These are phyloP conservation scores for Cyclostephanos tholiformis DNA, from an alignment of 108 stramenopile species.

Conservation along the genomic window DNA sequence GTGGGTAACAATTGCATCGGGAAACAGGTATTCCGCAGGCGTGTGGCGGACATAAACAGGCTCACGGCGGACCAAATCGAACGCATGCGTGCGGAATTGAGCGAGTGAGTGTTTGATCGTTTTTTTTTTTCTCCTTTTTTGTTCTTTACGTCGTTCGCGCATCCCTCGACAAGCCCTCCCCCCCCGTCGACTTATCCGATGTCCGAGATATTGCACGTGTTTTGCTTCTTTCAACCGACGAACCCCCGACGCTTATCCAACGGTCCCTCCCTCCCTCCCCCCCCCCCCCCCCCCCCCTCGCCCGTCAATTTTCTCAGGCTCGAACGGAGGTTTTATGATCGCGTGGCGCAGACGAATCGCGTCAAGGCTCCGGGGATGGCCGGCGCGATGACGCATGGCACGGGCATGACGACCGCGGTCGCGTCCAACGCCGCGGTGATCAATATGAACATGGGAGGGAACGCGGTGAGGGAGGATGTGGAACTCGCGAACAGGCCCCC, in stretches of 20 bases:
- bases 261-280: background rate
- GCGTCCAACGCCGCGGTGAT: slow-evolving; percentile 7
- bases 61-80: slow-evolving; percentile 92
- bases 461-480: slow-evolving; percentile 15
- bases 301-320: slow-evolving; percentile 31
- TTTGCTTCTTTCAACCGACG: background rate
- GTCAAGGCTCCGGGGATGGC: slow-evolving; percentile 64
- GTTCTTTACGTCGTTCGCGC: too few species aligned
- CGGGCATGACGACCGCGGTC: slow-evolving; percentile 3
- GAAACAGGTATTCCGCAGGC: slow-evolving; percentile 94
- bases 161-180: too few species aligned
- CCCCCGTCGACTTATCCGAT: background rate
- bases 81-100: slow-evolving; percentile 81
- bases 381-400: slow-evolving; percentile 28
- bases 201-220: background rate
- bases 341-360: slow-evolving; percentile 94
- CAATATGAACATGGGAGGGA: slow-evolving; percentile 13
- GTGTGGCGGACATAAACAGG: slow-evolving; percentile 91
- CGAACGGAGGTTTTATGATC: slow-evolving; percentile 92
- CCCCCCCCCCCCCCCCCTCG: too few species aligned
- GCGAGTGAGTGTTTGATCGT: slow-evolving; percentile 49
- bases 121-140: background rate
- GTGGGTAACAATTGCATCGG: slow-evolving; percentile 97
- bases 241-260: background rate
- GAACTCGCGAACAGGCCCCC: slow-evolving; percentile 39